A percentile compares a stretch with the other conserved stretches of the same genome.
Evolutionary conservation across 192 early-diverging fungal genomes (phyloP).

Genomic region (Rhizoclosmatium sp.): DNA sequence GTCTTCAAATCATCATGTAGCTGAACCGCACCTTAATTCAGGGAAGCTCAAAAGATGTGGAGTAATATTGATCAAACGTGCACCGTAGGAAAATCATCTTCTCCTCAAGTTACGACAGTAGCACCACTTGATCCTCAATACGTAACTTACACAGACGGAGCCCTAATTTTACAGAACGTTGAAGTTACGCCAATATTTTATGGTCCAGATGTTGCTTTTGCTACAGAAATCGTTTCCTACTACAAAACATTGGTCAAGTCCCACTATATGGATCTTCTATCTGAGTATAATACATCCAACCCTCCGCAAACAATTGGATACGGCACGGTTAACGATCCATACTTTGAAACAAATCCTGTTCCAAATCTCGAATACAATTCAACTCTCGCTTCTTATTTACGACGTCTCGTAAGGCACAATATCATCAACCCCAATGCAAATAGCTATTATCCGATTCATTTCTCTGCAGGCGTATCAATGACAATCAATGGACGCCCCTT

Average conservation of each 20-base stretch:
- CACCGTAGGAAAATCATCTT: not conserved
- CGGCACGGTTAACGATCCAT: not conserved
- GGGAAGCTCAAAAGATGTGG: not conserved
- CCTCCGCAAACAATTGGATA: not conserved
- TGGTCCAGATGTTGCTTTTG: not conserved
- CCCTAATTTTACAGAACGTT: not conserved
- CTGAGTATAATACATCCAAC: not conserved
- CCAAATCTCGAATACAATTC: not conserved
- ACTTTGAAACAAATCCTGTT: not conserved
- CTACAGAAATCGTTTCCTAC: not conserved
- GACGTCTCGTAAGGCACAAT: not conserved
- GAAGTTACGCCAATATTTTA: not conserved
- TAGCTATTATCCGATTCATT: constrained; percentile 8
- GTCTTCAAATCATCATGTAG: not conserved
- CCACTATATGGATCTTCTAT: not conserved
- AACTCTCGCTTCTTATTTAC: not conserved
- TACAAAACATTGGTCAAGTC: not conserved
- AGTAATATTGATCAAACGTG: constrained; percentile 8
- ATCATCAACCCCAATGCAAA: not conserved
- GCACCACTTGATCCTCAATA: not conserved
- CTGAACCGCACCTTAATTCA: not conserved
- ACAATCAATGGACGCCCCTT: not conserved
- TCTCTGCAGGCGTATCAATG: not conserved
- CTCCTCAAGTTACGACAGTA: not conserved
- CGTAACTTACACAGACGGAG: not conserved